Evolutionary conservation across 495 filamentous ascomycete species (phyloP), one percentile per base, ranked within the genome.

Genomic region (Penicillium tannophilum): DNA sequence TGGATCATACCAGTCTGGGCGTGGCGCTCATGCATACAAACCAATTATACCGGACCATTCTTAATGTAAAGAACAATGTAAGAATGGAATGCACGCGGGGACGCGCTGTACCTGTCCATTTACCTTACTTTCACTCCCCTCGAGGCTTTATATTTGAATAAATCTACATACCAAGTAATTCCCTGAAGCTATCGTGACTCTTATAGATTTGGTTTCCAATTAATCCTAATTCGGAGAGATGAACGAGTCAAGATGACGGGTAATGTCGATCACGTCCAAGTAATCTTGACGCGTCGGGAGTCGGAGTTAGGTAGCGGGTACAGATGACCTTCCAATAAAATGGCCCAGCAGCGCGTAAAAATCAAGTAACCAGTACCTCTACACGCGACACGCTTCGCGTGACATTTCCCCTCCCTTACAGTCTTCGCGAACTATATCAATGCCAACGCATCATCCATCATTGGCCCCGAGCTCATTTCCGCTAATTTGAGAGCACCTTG

Each of bases 1-100:
- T 62, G 59, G 65, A 63, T 23, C 20, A 23, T 67, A 24, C 52
- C 55, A 56, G 47, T 50, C 42, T 36, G 11, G 42, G 26, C 14
- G 63, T 63, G 64, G 64, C 63, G 63, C 54, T 66, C 50, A 60
- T 63, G 55, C 60, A 54, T 12, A 61, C 57, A 66, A 63, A 64
- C 30, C 55, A 49, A 58, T 66, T 60, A 44, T 43, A 42, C 51
- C 28, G 6, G 7, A 42, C 33, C 52, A 50, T 60, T 51, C 52
- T 51, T 50, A 14, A 19, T 5, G 41, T 28, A n/a, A 12, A 30
- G 46, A 30, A 49, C 43, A 46, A 46, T 46, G 43, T 46, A 24
- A 46, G 30, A 12, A 35, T 45, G 53, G 53, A 55, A 55, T 55
- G 53, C n/a, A 24, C 11, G 19, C 11, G 20, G 20, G 33, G 16